Conservation (phyloP, 768 basidiomycete genomes). For the Mycena chlorophos region DNA sequence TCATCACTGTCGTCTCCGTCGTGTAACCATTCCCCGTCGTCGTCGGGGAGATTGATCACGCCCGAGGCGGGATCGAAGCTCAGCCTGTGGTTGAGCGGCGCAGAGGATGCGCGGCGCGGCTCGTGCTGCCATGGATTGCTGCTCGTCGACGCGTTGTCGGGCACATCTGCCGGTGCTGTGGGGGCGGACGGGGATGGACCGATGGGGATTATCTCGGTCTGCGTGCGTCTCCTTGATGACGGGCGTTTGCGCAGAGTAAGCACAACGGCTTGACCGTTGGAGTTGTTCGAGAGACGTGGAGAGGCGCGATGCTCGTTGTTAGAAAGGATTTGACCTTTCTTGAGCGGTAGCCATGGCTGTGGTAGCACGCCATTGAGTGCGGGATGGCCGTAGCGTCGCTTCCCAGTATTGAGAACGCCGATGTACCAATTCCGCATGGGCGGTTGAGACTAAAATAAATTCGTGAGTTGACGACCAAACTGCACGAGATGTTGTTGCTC, state of each 20-base stretch:
- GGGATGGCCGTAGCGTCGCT: conserved; percentile 92
- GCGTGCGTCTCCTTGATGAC: conserved; percentile 45
- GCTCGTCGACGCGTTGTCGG: conserved; percentile 28
- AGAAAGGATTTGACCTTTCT: conserved; percentile 75
- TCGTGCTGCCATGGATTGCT: conserved; percentile 69
- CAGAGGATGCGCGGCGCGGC: conserved; percentile 29
- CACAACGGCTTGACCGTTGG: conserved; percentile 65
- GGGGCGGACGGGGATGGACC: conserved; percentile 18
- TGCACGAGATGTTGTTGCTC: conserved; percentile 18
- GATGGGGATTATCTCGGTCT: conserved; percentile 21
- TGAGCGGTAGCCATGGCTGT: conserved; percentile 90
- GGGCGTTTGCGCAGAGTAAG: conserved; percentile 77
- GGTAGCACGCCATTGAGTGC: conserved; percentile 92
- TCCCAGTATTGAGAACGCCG: conserved; percentile 94
- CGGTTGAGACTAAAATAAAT: conserved; percentile 75
- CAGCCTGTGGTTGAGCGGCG: conserved; percentile 55
- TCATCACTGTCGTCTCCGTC: conserved; percentile 50
- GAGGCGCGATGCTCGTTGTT: conserved; percentile 50
- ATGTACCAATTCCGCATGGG: conserved; percentile 95
- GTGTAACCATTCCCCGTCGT: conserved; percentile 62
- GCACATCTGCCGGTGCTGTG: conserved; percentile 20
- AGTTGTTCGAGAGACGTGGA: conserved; percentile 39
- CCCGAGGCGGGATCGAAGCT: conserved; percentile 88
- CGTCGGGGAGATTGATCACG: conserved; percentile 84
- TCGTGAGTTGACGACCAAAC: conserved; percentile 11